Evolutionary conservation across 306 rosid species (phyloP).

Genomic region (Glycine latifolia): DNA sequence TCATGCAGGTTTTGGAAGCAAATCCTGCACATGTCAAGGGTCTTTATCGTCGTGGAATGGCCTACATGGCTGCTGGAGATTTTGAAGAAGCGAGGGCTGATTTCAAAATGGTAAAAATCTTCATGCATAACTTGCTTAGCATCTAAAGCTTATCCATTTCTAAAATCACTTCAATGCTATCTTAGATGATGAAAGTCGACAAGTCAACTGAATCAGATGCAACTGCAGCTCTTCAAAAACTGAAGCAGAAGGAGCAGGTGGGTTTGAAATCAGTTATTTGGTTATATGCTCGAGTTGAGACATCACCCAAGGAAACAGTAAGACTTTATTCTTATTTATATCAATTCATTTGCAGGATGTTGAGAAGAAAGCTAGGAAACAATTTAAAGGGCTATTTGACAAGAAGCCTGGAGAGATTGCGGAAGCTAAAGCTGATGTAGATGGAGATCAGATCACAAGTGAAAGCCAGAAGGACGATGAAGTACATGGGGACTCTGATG

Average conservation of each 20-base stretch:
- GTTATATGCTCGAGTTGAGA: background rate
- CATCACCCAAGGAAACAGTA: background rate
- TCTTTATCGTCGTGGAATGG: constrained; percentile 99
- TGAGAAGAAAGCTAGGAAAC: constrained; percentile 80
- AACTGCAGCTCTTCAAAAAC: constrained; percentile 80
- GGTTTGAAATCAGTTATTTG: constrained; percentile 33
- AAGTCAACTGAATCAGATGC: constrained; percentile 86
- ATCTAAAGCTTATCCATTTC: constrained; percentile 1
- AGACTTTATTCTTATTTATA: background rate
- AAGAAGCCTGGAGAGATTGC: constrained; percentile 95
- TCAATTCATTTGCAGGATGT: constrained; percentile 64
- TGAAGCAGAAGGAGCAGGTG: constrained; percentile 87
- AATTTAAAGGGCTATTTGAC: constrained; percentile 91
- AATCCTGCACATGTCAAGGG: constrained; percentile 91
- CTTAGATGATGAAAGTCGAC: constrained; percentile 83
- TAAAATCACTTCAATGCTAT: constrained; percentile 37
- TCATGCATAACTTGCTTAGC: background rate
- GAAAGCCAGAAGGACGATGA: constrained; percentile 56
- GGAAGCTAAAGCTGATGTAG: constrained; percentile 59
- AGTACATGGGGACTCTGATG: constrained; percentile 52
- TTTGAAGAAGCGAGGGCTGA: constrained; percentile 89
- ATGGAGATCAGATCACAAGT: constrained; percentile 49
- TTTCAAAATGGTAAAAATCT: constrained; percentile 70
- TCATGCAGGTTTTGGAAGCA: constrained; percentile 81
- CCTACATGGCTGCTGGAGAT: constrained; percentile 84